Base-by-base conservation (phyloP, 2,329 filamentous ascomycete genomes). In the Fusarium tanahbumbuense region DNA sequence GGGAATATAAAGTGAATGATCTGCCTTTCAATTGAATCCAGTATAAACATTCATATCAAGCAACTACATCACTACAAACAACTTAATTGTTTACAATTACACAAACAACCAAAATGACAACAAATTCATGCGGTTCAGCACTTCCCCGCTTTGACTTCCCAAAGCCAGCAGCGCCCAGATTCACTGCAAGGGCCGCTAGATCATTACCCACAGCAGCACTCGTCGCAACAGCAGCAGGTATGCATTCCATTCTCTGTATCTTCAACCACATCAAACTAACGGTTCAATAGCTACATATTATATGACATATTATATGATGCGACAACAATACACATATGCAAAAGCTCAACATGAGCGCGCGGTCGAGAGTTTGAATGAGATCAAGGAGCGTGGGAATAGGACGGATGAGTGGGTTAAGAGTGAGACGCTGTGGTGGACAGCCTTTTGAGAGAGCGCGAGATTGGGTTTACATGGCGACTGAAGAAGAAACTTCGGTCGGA, bases 101-200 rank as follows among this genome's bases (percentile, higher is more conserved):
- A 30, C 40, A 54, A 40, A 40, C 6, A 27, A 15, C 11, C 23
- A 46, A 20, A 20, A 60, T 60, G 57, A 60, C 57, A 16, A 56
- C 57, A 47, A 60, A 56, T 56, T 47, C 50, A 27, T 60, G 40
- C 42, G 50, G 52, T 16, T 45, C 41, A 20, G 41, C 41, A 0
- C 50, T 56, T 15, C 50, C 57, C 42, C 57, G 27, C 52, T 60
- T 60, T 22, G 50, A 46, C 32, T 47, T 60, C 11, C 57, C 42
- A 20, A 42, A 41, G 5, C 57, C 50, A 8, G 11, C 25, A 45
- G 32, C 41, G 3, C 57, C 57, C 22, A 56, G 23, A 40, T n/a
- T 60, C 5, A 60, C 50, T 6, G 20, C 20, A 8, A 45, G 32
- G 18, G 42, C 20, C 18, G 57, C 42, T 15, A 52, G 42, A 4